These are phyloP conservation scores for Stylosanthes scabra DNA, from an alignment of 331 rosid genomes.

Conservation along the genomic window DNA sequence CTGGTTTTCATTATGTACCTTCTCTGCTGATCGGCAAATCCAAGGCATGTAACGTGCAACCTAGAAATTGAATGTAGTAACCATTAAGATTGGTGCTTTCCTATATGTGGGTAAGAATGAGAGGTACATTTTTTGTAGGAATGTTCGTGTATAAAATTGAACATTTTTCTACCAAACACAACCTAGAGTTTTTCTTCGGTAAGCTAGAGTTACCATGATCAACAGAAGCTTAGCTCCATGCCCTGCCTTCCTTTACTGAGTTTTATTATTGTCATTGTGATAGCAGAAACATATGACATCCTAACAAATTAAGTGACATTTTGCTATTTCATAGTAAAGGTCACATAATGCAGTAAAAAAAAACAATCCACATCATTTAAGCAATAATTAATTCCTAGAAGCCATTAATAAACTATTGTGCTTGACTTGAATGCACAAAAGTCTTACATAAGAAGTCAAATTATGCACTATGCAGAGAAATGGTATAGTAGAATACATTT, in stretches of 20 bases:
- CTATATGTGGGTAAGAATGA: too few relatives aligned
- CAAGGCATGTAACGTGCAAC: background rate
- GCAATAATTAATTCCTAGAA: background rate
- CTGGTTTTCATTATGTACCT: too few relatives aligned
- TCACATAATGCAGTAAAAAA: background rate
- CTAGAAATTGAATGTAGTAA: background rate
- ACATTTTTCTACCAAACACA: too few relatives aligned
- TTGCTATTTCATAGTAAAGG: background rate
- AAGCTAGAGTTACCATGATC: background rate
- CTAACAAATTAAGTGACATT: background rate
- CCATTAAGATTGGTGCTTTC: background rate
- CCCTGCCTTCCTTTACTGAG: background rate
- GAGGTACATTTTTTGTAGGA: too few relatives aligned
- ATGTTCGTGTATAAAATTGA: too few relatives aligned
- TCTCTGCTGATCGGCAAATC: background rate
- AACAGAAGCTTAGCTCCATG: background rate
- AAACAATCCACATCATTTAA: background rate
- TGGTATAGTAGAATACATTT: background rate
- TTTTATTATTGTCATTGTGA: background rate
- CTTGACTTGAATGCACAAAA: background rate
- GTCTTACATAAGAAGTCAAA: conserved; percentile 23
- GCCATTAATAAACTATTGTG: background rate
- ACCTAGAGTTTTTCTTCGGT: background rate
- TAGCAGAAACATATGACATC: background rate
- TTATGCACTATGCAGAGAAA: background rate